Evolutionary conservation across 2,329 filamentous ascomycete species (phyloP), one percentile per base, ranked within the genome.

Genomic region (Harringtonia aguacate): DNA sequence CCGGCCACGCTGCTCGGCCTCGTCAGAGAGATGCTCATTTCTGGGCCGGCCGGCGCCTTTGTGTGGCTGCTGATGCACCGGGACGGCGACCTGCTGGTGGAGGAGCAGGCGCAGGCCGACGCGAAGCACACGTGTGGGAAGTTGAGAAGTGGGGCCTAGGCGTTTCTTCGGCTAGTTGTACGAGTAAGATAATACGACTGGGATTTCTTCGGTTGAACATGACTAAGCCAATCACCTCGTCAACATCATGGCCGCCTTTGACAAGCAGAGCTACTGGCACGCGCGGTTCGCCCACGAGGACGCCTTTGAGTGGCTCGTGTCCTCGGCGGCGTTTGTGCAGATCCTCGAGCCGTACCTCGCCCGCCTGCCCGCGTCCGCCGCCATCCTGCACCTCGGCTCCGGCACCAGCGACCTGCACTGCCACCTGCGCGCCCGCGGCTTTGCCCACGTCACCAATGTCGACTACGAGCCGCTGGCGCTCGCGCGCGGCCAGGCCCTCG

Each of bases 341-440:
- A 52, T 69, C 43, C 43, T 70, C 27, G 54, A 61, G 24, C 66
- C 68, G 1, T 49, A 63, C 30, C 59, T 73, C 4, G 43, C 48
- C 8, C 43, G 29, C 0, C 51, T 65, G 14, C 36, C 46, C 12
- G 48, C 46, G 3, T 51, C 55, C 24, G 50, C 60, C 20, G 54
- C 51, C 13, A 64, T 73, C 48, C 60, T 73, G 7, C 66, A 73
- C 36, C 49, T 73, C 3, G 70, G 70, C 44, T 66, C 60, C 36
- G 70, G 70, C 13, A 73, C 68, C 8, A 73, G 69, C 54, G 68
- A 71, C 48, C 53, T 73, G 27, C 68, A 72, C 21, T 69, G 63
- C 49, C 61, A 65, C 47, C 56, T 73, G n/a, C 67, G 70, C 6
- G 47, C 48, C 5, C 55, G 55, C 9, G 68, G 67, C 2, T 68